phyloP scores from a whole-genome alignment of 768 basidiomycete genomes.

The Mycena vitilis region DNA sequence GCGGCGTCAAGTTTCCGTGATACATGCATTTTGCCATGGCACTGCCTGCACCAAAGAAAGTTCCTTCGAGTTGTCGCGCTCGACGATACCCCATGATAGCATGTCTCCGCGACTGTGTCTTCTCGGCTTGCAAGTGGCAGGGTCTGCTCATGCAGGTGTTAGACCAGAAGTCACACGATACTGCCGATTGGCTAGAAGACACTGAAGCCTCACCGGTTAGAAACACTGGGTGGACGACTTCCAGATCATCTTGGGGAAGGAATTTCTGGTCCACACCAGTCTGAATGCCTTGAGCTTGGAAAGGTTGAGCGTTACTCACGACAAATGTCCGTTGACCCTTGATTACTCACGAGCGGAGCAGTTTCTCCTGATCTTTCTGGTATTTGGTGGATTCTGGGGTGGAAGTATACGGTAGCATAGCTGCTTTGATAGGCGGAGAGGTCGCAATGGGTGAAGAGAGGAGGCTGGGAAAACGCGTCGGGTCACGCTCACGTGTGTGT shows the following conservation, averaged over 20 bases:
- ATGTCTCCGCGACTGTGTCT: conserved; percentile 23
- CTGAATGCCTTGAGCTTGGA: neutral
- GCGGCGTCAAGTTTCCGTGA: conserved; percentile 18
- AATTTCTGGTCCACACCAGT: conserved; percentile 13
- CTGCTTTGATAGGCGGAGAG: neutral
- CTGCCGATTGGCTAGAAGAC: neutral
- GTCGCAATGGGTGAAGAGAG: neutral
- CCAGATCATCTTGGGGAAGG: conserved; percentile 22
- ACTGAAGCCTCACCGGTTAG: conserved; percentile 1
- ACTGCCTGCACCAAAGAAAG: neutral
- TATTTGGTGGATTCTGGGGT: conserved; percentile 9
- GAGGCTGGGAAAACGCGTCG: neutral
- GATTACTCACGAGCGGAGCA: conserved; percentile 20
- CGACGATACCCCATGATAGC: conserved; percentile 26
- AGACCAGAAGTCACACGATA: too few species aligned
- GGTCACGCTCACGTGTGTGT: conserved; percentile 15
- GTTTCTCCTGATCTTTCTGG: conserved; percentile 15
- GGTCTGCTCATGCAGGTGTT: conserved; percentile 6
- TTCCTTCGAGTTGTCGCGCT: conserved; percentile 6
- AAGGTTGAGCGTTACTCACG: conserved; percentile 5
- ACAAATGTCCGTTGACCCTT: conserved; percentile 24
- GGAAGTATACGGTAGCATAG: conserved; percentile 20
- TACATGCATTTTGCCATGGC: conserved; percentile 16
- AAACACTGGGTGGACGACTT: conserved; percentile 21
- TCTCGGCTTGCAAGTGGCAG: conserved; percentile 19